Evolutionary conservation across 345 rosid genomes (phyloP), one percentile per base, ranked within the genome.

Genomic region (Trapa incisa): DNA sequence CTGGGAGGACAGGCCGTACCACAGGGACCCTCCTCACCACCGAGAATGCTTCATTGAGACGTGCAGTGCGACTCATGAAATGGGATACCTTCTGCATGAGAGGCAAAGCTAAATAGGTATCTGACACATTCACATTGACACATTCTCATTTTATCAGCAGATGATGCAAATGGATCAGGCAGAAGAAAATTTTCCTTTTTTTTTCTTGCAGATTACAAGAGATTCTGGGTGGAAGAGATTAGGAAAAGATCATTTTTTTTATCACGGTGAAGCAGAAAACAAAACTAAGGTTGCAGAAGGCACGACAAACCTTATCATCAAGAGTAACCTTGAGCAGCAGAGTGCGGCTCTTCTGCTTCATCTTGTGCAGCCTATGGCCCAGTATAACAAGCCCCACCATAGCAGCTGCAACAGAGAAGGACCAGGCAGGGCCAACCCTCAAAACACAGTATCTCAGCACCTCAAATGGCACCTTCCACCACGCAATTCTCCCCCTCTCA

Each of bases 401-500:
- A 71, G 99, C 96, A 36, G 97, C 97, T 10, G 96, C 95, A 77
- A 94, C 79, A 10, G 99, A 91, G 76, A 94, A 73, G 57, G 97
- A 81, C 97, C 96, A 94, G 70, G 85, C 70, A 66, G 96, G 99
- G 57, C 83, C 82, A 47, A 83, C 84, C 83, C 81, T 87, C 65
- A 88, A 83, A 69, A 84, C 83, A 80, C 89, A 87, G 72, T 76
- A 89, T 73, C 83, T 90, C 73, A 94, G 71, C 69, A 94, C 60
- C 76, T 94, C 95, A 45, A 87, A 76, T 32, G 99, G 97, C 66
- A 90, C 79, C 78, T 87, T 94, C 99, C 97, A 94, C 99, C 96
- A 94, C 8, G 72, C 81, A 0, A 77, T 73, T 67, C 70, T 67
- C 52, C 68, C 78, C 74, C 71, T 81, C 75, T 77, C 82, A 70